Evolutionary conservation across 805 yeast genomes (phyloP).

Genomic region (Monosporozyma servazzii): DNA sequence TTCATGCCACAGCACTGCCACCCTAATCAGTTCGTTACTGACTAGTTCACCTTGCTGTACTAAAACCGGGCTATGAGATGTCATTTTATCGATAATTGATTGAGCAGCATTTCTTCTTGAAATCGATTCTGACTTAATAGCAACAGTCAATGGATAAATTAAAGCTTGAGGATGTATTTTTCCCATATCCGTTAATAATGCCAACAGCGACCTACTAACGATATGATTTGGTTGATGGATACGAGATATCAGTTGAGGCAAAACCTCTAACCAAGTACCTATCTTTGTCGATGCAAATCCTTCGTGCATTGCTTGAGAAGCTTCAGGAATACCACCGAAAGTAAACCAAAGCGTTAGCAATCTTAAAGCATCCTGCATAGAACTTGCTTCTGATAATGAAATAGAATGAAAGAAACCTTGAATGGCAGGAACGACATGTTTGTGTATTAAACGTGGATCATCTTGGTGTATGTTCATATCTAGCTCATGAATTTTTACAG

Average conservation of each 20-base stretch:
- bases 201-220: constrained; percentile 72
- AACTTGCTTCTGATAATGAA: constrained; percentile 74
- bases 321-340: constrained; percentile 88
- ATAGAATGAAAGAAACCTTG: constrained; percentile 94
- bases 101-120: constrained; percentile 87
- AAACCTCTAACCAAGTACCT: constrained; percentile 91
- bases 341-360: constrained; percentile 90
- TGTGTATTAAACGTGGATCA: constrained; percentile 53
- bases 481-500: constrained; percentile 18
- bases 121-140: constrained; percentile 85
- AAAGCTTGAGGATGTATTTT: constrained; percentile 95
- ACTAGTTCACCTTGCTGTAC: constrained; percentile 92
- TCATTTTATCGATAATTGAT: constrained; percentile 85
- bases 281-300: constrained; percentile 84
- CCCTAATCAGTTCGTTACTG: constrained; percentile 86
- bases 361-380: constrained; percentile 86
- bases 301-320: constrained; percentile 80
- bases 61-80: constrained; percentile 71
- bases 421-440: constrained; percentile 92
- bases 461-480: constrained; percentile 24
- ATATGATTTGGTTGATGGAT: constrained; percentile 89
- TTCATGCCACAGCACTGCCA: constrained; percentile 95
- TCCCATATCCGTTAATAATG: constrained; percentile 78
- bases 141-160: constrained; percentile 91
- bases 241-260: constrained; percentile 92